Evolutionary conservation across 345 rosid genomes (phyloP).

Genomic region (Isatis tinctoria): DNA sequence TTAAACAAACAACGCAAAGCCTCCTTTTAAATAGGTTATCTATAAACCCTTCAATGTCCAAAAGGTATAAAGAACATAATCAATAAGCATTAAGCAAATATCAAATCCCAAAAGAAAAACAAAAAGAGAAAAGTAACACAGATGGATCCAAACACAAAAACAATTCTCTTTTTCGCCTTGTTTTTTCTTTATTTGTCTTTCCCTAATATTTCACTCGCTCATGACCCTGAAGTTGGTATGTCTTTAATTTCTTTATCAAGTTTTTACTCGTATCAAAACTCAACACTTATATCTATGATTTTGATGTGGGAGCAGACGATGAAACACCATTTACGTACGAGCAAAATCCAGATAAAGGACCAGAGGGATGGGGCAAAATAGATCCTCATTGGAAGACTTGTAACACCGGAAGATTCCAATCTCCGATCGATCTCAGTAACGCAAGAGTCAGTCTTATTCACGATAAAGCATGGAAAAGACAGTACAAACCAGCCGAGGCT

Average conservation of each 20-base stretch:
- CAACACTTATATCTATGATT: background rate
- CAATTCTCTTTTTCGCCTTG: background rate
- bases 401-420: constrained; percentile 49
- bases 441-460: constrained; percentile 25
- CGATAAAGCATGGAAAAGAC: constrained; percentile 36
- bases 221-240: constrained; percentile 24
- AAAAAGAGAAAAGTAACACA: background rate
- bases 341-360: constrained; percentile 41
- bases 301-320: constrained; percentile 27
- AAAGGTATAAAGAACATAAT: background rate
- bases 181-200: background rate
- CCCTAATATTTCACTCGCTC: background rate
- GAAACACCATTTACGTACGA: constrained; percentile 42
- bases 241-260: background rate
- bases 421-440: constrained; percentile 54
- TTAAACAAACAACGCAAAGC: background rate
- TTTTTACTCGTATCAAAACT: background rate
- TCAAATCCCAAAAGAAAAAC: background rate
- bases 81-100: background rate
- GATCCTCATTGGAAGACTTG: constrained; percentile 54
- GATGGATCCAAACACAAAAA: constrained; percentile 7
- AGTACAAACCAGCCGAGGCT: constrained; percentile 60
- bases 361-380: constrained; percentile 45
- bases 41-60: background rate
- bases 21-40: background rate